phyloP scores from a whole-genome alignment of 192 early-diverging fungal species.

The Umbelopsis ramanniana region DNA sequence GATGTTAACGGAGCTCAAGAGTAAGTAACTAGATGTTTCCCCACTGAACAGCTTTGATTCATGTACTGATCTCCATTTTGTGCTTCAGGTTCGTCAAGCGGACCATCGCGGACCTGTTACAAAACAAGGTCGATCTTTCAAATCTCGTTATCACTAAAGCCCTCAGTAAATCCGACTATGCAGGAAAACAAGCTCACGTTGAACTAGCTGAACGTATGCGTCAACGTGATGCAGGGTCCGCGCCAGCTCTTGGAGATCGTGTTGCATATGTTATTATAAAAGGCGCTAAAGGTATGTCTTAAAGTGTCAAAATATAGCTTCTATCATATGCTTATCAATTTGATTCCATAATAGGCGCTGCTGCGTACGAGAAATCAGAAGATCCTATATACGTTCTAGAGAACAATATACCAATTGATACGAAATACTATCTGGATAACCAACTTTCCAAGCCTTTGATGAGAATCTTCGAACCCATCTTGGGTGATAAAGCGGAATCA shows the following conservation, averaged over 20 bases:
- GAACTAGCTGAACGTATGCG: slow-evolving; percentile 97
- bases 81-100: slow-evolving; percentile 77
- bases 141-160: slow-evolving; percentile 97
- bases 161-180: slow-evolving; percentile 93
- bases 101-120: slow-evolving; percentile 89
- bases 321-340: background rate
- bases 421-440: slow-evolving; percentile 95
- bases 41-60: background rate
- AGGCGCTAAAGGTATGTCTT: slow-evolving; percentile 62
- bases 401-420: slow-evolving; percentile 97
- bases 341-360: slow-evolving; percentile 53
- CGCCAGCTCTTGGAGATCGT: slow-evolving; percentile 93
- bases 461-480: slow-evolving; percentile 95
- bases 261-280: slow-evolving; percentile 97
- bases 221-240: slow-evolving; percentile 95
- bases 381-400: slow-evolving; percentile 99
- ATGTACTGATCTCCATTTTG: background rate
- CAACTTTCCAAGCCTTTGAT: slow-evolving; percentile 92
- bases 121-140: slow-evolving; percentile 97
- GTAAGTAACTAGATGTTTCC: slow-evolving; percentile 35
- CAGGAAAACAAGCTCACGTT: slow-evolving; percentile 93
- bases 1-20: slow-evolving; percentile 85
- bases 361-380: slow-evolving; percentile 97
- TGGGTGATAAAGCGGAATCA: slow-evolving; percentile 85
- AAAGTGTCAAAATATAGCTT: background rate